A percentile compares a stretch with the other conserved stretches of the same genome.
Evolutionary conservation across 108 stramenopile genomes (phyloP).

Genomic region (Pseudonitzschia delicatissima): DNA sequence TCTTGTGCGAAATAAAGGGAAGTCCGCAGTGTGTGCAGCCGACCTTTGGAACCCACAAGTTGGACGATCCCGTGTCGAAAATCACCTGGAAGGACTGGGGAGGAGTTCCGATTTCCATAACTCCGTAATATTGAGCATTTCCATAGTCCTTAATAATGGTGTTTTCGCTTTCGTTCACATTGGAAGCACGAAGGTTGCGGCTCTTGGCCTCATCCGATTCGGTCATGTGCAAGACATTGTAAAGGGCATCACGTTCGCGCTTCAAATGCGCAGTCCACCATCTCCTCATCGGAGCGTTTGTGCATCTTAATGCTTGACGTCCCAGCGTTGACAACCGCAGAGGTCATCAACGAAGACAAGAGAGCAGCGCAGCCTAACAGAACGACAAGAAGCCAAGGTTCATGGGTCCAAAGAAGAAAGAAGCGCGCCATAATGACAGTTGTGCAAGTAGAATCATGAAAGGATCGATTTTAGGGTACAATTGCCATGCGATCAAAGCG

Average conservation of each 20-base stretch:
- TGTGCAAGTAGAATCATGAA: not conserved
- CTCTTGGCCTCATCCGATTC: conserved; percentile 15
- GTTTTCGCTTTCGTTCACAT: conserved; percentile 42
- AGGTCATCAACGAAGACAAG: conserved; percentile 13
- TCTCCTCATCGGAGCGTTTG: conserved; percentile 66
- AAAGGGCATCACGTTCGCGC: conserved; percentile 64
- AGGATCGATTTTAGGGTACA: no score
- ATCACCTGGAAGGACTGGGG: conserved; percentile 90
- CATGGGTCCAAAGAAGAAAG: not conserved
- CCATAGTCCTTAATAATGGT: conserved; percentile 84
- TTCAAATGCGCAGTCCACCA: conserved; percentile 60
- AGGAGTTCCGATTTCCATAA: conserved; percentile 74
- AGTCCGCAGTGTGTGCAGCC: conserved; percentile 69
- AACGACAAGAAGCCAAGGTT: no score
- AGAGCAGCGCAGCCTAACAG: conserved; percentile 25
- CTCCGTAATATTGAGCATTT: conserved; percentile 85
- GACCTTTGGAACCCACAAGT: conserved; percentile 96
- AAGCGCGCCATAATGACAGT: not conserved
- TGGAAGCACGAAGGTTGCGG: conserved; percentile 22
- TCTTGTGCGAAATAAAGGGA: conserved; percentile 55
- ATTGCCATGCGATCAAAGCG: not conserved
- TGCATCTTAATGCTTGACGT: conserved; percentile 28
- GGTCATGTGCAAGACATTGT: not conserved
- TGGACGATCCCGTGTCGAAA: conserved; percentile 96
- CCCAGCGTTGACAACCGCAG: conserved; percentile 25